These are phyloP conservation scores for Pythium scleroteichum DNA, from an alignment of 352 stramenopile species.

Conservation along the genomic window DNA sequence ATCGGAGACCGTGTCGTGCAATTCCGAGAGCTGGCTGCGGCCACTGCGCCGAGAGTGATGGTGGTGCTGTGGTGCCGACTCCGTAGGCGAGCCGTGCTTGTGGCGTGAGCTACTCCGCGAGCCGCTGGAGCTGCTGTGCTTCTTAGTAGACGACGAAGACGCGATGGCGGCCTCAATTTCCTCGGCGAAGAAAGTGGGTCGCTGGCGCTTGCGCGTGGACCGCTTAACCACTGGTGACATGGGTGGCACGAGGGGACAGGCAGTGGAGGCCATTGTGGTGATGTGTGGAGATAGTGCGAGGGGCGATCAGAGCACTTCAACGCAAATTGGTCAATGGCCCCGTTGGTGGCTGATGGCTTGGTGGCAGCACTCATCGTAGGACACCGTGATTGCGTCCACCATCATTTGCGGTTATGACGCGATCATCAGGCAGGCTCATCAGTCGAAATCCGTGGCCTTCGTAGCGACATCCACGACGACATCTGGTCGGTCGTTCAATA, in stretches of 20 bases:
- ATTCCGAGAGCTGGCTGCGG: constrained; percentile 22
- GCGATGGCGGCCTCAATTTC: constrained; percentile 4
- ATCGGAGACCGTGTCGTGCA: constrained; percentile 22
- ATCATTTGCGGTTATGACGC: constrained; percentile 9
- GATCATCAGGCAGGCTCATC: constrained; percentile 2
- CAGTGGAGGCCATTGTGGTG: constrained; percentile 6
- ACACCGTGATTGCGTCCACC: constrained; percentile 13
- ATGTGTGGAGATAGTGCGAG: background rate
- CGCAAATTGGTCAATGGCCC: constrained; percentile 16
- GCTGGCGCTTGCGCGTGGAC: constrained; percentile 30
- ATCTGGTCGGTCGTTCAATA: constrained; percentile 6
- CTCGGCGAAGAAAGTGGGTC: constrained; percentile 22
- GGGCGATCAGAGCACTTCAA: background rate
- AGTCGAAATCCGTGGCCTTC: constrained; percentile 12
- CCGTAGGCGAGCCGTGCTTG: background rate
- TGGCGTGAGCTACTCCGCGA: constrained; percentile 7
- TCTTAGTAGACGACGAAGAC: background rate
- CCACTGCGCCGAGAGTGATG: background rate
- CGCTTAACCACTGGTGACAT: constrained; percentile 24
- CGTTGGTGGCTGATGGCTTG: background rate
- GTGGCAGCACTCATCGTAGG: background rate
- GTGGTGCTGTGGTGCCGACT: background rate
- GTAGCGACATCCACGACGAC: constrained; percentile 6
- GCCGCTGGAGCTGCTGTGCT: constrained; percentile 7
- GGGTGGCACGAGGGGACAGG: constrained; percentile 16